Evolutionary conservation across 2,329 filamentous ascomycete species (phyloP).

Genomic region (Calonectria hongkongensis): DNA sequence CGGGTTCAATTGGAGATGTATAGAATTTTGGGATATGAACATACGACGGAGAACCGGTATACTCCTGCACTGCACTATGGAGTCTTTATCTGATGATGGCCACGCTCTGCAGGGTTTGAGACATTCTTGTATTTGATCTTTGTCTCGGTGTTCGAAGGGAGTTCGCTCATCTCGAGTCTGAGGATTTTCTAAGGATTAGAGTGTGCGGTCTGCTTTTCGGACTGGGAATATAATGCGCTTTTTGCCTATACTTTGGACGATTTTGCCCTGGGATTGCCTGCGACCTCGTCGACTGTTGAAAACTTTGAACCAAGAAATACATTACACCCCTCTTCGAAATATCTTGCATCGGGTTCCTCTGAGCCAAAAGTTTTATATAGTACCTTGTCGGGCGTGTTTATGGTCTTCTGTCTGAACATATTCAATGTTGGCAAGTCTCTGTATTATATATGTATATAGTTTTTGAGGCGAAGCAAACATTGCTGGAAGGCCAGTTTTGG

Average conservation of each 20-base stretch:
- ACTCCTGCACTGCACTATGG: slow-evolving; percentile 57
- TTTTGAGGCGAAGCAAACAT: slow-evolving; percentile 55
- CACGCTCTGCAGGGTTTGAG: slow-evolving; percentile 56
- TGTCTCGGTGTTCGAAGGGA: slow-evolving; percentile 55
- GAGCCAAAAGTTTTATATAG: slow-evolving; percentile 28
- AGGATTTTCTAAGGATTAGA: slow-evolving; percentile 41
- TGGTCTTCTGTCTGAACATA: slow-evolving; percentile 58
- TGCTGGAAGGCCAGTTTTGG: slow-evolving; percentile 65
- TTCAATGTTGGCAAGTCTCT: slow-evolving; percentile 54
- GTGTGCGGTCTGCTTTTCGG: slow-evolving; percentile 55
- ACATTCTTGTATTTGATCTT: slow-evolving; percentile 56
- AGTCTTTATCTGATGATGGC: slow-evolving; percentile 57
- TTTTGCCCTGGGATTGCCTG: slow-evolving; percentile 51
- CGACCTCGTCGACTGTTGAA: slow-evolving; percentile 48
- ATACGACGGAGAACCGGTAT: slow-evolving; percentile 59
- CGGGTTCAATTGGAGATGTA: slow-evolving; percentile 55
- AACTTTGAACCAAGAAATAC: slow-evolving; percentile 42
- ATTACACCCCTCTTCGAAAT: slow-evolving; percentile 51
- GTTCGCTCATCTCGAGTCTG: slow-evolving; percentile 43
- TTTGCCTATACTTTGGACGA: slow-evolving; percentile 53
- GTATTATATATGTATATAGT: slow-evolving; percentile 50
- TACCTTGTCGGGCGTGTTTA: slow-evolving; percentile 60
- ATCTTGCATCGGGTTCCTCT: slow-evolving; percentile 36
- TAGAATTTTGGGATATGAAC: slow-evolving; percentile 61
- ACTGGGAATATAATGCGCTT: slow-evolving; percentile 59